phyloP scores from a whole-genome alignment of 2,329 filamentous ascomycete species.

The Fusarium oligoseptatum region DNA sequence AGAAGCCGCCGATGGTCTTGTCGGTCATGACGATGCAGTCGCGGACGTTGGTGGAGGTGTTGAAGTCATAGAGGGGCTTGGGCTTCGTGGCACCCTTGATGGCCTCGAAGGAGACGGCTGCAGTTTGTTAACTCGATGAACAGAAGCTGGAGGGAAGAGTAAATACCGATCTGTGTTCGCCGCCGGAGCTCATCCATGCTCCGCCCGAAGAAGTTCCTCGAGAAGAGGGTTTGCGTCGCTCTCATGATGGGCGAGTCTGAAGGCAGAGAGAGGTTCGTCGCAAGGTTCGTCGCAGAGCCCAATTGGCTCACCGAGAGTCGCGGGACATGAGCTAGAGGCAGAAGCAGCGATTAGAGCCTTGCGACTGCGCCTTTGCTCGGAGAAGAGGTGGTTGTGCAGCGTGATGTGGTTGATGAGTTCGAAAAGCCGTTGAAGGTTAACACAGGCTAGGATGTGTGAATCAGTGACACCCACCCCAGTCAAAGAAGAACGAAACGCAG shows the following conservation, averaged over 20 bases:
- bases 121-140: neutral
- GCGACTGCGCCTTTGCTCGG: slow-evolving; percentile 1
- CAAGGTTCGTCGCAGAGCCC: slow-evolving; percentile 33
- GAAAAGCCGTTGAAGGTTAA: slow-evolving; percentile 5
- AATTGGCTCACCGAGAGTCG: slow-evolving; percentile 48
- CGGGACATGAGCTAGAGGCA: slow-evolving; percentile 36
- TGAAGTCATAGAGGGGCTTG: slow-evolving; percentile 75
- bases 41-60: slow-evolving; percentile 59
- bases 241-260: slow-evolving; percentile 57
- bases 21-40: slow-evolving; percentile 87
- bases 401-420: slow-evolving; percentile 10
- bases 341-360: neutral
- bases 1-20: slow-evolving; percentile 87
- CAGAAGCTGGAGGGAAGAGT: rapidly evolving
- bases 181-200: slow-evolving; percentile 73
- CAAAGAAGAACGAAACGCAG: neutral
- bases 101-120: slow-evolving; percentile 78
- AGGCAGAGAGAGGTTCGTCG: neutral
- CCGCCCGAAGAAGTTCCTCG: slow-evolving; percentile 68
- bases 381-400: neutral
- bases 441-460: slow-evolving; percentile 31
- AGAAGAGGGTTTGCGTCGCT: slow-evolving; percentile 57
- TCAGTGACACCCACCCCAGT: neutral
- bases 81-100: slow-evolving; percentile 75
- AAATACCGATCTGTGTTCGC: slow-evolving; percentile 66